Percentiles rank a stretch among this genome's conserved stretches.
Evolutionary conservation across 257 asterid species (phyloP).

Genomic region (Solanum commersonii): DNA sequence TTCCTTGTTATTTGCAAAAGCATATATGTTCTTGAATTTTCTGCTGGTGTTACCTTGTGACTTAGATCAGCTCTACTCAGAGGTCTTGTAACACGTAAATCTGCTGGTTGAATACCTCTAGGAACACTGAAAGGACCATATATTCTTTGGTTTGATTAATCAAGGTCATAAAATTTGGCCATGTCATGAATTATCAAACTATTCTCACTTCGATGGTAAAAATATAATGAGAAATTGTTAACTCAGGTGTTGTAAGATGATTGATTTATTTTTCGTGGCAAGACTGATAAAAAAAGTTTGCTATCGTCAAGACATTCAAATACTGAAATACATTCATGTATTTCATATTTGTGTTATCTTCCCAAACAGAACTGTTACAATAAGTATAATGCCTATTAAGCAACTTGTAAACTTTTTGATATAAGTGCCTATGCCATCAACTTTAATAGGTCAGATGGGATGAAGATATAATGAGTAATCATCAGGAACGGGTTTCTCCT

Average conservation of each 20-base stretch:
- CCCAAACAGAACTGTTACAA: background rate
- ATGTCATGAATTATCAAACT: background rate
- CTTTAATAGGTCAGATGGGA: slow-evolving; percentile 92
- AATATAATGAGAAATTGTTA: background rate
- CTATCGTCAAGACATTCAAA: background rate
- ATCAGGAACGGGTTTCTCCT: slow-evolving; percentile 89
- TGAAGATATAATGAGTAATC: slow-evolving; percentile 58
- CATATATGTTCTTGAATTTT: background rate
- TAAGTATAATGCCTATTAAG: background rate
- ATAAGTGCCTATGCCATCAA: background rate
- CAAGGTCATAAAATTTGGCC: background rate
- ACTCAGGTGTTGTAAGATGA: background rate
- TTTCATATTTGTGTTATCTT: background rate
- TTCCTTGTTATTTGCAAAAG: background rate
- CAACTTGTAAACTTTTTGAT: background rate
- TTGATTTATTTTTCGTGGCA: background rate
- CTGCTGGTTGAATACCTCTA: background rate
- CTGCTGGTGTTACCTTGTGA: background rate
- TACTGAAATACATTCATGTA: background rate
- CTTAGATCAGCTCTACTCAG: background rate
- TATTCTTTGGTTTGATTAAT: background rate
- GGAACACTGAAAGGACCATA: background rate
- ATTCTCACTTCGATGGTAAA: background rate
- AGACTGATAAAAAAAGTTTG: background rate
- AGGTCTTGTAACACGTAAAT: background rate